Evolutionary conservation across 2,329 filamentous ascomycete species (phyloP).

Genomic region (Phaeosphaeria sp.): DNA sequence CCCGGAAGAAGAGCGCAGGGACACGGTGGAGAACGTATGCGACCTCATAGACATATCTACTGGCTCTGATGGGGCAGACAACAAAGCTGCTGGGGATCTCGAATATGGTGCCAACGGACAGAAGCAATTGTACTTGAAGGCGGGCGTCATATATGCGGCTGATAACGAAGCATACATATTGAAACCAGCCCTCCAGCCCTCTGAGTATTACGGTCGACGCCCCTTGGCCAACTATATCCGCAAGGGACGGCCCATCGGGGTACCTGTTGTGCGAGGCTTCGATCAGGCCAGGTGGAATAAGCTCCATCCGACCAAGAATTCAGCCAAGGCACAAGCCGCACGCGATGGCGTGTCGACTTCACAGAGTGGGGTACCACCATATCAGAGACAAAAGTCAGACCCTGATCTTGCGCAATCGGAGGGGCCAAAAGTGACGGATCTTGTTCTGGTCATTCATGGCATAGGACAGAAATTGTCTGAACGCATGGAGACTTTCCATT

Average conservation of each 20-base stretch:
- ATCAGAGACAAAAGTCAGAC: slow-evolving; percentile 53
- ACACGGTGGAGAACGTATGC: slow-evolving; percentile 53
- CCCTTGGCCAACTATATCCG: slow-evolving; percentile 82
- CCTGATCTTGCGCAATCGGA: slow-evolving; percentile 68
- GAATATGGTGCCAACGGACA: slow-evolving; percentile 52
- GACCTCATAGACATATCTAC: slow-evolving; percentile 57
- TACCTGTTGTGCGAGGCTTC: slow-evolving; percentile 90
- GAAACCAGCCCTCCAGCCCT: slow-evolving; percentile 84
- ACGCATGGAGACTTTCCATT: slow-evolving; percentile 93
- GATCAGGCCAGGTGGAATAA: slow-evolving; percentile 78
- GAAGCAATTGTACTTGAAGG: slow-evolving; percentile 70
- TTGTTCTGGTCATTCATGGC: slow-evolving; percentile 90
- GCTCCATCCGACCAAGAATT: slow-evolving; percentile 64
- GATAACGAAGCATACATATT: slow-evolving; percentile 79
- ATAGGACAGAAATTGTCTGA: slow-evolving; percentile 97
- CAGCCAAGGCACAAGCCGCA: slow-evolving; percentile 50
- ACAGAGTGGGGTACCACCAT: slow-evolving; percentile 51
- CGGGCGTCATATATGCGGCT: slow-evolving; percentile 88
- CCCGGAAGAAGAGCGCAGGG: slow-evolving; percentile 52
- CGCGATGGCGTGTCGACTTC: slow-evolving; percentile 54
- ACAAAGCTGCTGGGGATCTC: slow-evolving; percentile 55
- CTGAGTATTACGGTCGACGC: slow-evolving; percentile 79
- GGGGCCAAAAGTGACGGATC: slow-evolving; percentile 78
- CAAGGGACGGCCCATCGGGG: slow-evolving; percentile 81
- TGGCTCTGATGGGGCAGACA: slow-evolving; percentile 53